Evolutionary conservation across 1,139 yeast genomes (phyloP).

Genomic region (Taiozyma onychis): DNA sequence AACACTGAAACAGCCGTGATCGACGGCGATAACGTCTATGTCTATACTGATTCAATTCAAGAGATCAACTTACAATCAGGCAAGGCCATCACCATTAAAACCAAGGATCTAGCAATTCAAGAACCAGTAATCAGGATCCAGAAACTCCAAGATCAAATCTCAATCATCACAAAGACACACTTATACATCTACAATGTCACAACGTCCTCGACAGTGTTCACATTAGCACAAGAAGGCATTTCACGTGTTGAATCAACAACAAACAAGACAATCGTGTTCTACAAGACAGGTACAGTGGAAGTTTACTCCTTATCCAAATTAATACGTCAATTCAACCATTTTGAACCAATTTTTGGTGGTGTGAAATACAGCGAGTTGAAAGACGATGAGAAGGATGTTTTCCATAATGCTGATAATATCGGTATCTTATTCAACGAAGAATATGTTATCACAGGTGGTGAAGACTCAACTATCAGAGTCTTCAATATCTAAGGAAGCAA

Average conservation of each 20-base stretch:
- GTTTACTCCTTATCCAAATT: not conserved
- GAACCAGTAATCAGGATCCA: not conserved
- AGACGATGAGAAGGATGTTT: not conserved
- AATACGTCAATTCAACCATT: constrained; percentile 3
- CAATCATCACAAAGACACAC: not conserved
- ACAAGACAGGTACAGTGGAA: not conserved
- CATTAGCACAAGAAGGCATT: not conserved
- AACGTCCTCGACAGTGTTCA: not conserved
- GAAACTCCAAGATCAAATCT: not conserved
- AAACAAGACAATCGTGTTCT: not conserved
- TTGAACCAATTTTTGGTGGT: constrained; percentile 1
- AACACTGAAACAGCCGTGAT: not conserved
- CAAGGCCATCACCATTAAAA: not conserved
- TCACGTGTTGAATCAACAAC: not conserved
- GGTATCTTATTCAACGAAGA: not conserved
- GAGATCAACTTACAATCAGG: not conserved
- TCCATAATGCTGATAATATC: not conserved
- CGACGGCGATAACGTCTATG: not conserved
- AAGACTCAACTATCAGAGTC: constrained; percentile 6
- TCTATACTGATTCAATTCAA: not conserved
- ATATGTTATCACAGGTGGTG: constrained; percentile 14
- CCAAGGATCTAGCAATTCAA: not conserved
- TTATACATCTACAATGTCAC: not conserved
- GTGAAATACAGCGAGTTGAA: constrained; percentile 1
- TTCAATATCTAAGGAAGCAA: not conserved